Evolutionary conservation across 1,284 basidiomycete species (phyloP), one percentile per base, ranked within the genome.

Genomic region (Ceratobasidium sp.): DNA sequence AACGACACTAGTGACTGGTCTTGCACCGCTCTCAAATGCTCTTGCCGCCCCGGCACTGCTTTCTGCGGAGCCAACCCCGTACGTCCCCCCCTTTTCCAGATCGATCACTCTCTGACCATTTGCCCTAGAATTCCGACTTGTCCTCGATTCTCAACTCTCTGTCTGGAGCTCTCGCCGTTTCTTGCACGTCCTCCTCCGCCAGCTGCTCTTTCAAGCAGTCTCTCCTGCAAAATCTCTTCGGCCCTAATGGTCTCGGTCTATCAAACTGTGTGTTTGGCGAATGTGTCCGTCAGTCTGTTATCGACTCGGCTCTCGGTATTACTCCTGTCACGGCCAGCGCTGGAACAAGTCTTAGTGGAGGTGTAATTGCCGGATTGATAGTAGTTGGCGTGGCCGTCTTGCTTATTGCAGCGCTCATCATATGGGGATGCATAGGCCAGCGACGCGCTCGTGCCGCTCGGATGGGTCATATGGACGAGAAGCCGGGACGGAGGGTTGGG

Each of bases 321-420:
- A 79, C 82, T 0, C 78, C 82, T 0, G 32, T 72, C 35, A 32
- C 43, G 26, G 77, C 76, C 55, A 69, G 67, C 3, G 73, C 77
- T 4, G 82, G 83, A 1, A 82, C 80, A 28, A 79, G 81, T 28
- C 87, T 96, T 1, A 86, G 88, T 70, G 86, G 88, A 0, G 94
- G 95, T 1, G 94, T 96, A 18, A 94, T 96, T 73, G 94, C 91
- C 41, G 95, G 95, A 16, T 82, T 97, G 21, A 93, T 89, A 0
- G 91, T 95, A 32, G 88, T 97, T 2, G 91, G 93, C 18, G 85
- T 82, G 0, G 79, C 96, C 47, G 70, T 92, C n/a, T 80, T 86
- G 0, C 76, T 88, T 1, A 86, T 89, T 0, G 79, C 95, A 5
- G 79, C 82, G 0, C 80, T 90, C 32, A 78, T 95, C 8, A 67